Percentiles rank a stretch among this genome's conserved stretches.
Conservation (phyloP, 2,329 filamentous ascomycete species). For the Stagonosporopsis vannaccii region DNA sequence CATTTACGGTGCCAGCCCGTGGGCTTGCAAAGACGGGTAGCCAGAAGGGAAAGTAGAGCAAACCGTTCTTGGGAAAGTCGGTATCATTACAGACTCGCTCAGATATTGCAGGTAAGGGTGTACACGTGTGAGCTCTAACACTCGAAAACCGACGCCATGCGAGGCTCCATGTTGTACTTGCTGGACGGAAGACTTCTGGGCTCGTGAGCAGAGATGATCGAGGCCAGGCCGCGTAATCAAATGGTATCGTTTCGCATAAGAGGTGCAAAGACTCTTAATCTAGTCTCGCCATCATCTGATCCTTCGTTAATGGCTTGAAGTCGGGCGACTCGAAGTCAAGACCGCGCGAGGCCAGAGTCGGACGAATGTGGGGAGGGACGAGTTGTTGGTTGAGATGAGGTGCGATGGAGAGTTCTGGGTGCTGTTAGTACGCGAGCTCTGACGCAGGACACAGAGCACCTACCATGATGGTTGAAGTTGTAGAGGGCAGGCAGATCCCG, state of each 20-base stretch:
- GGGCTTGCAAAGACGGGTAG: constrained; percentile 37
- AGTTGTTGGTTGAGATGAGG: constrained; percentile 86
- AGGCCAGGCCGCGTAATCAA: constrained; percentile 48
- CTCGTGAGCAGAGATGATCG: constrained; percentile 41
- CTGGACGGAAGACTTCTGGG: constrained; percentile 40
- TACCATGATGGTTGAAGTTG: constrained; percentile 94
- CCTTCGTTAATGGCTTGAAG: constrained; percentile 87
- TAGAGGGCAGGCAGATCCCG: constrained; percentile 89
- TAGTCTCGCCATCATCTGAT: constrained; percentile 97
- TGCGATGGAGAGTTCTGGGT: constrained; percentile 90
- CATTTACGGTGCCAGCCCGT: constrained; percentile 44
- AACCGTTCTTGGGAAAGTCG: constrained; percentile 48
- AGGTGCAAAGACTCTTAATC: constrained; percentile 65
- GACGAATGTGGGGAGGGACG: constrained; percentile 81
- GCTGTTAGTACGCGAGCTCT: constrained; percentile 18
- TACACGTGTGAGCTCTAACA: constrained; percentile 45
- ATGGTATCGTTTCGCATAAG: constrained; percentile 52
- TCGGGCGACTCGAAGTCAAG: constrained; percentile 84
- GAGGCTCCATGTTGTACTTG: constrained; percentile 47
- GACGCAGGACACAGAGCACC: constrained; percentile 43
- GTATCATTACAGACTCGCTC: constrained; percentile 50
- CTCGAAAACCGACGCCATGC: constrained; percentile 45
- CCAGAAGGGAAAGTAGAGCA: constrained; percentile 44
- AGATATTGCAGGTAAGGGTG: constrained; percentile 46
- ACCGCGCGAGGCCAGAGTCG: constrained; percentile 75